These are phyloP conservation scores for Phlegmacium glaucopus DNA, from an alignment of 768 basidiomycete genomes.

Conservation along the genomic window DNA sequence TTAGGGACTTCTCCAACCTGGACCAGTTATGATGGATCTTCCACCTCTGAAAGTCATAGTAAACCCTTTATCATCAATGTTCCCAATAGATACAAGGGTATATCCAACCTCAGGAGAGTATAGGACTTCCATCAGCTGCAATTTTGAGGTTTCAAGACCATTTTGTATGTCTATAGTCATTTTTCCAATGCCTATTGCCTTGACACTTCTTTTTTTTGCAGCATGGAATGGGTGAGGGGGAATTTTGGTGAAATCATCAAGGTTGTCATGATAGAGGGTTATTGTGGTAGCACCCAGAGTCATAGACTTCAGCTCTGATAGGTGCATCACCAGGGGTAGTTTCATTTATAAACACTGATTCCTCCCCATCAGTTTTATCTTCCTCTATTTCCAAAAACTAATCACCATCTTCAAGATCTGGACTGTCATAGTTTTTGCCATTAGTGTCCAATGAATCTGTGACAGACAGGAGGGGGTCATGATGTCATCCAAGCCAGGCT, in stretches of 20 bases:
- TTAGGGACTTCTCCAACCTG: conserved; percentile 19
- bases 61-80: too few relatives aligned
- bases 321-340: too few relatives aligned
- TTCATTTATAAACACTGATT: too few relatives aligned
- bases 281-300: conserved; percentile 29
- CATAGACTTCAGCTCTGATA: conserved; percentile 15
- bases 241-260: conserved; percentile 19
- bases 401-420: neutral
- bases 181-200: conserved; percentile 25
- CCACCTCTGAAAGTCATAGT: conserved; percentile 30
- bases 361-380: too few relatives aligned
- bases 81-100: too few relatives aligned
- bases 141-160: conserved; percentile 17
- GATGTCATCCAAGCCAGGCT: neutral
- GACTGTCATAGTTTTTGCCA: too few relatives aligned
- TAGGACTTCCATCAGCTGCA: conserved; percentile 28
- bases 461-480: conserved; percentile 1
- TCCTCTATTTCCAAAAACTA: conserved; percentile 7
- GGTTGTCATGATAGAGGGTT: conserved; percentile 22
- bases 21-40: conserved; percentile 19
- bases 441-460: neutral
- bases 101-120: too few relatives aligned
- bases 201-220: conserved; percentile 30
- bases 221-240: conserved; percentile 18
- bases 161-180: conserved; percentile 30